Base-by-base conservation (phyloP, 2,329 filamentous ascomycete genomes). In the Intubia oerlemansii region DNA sequence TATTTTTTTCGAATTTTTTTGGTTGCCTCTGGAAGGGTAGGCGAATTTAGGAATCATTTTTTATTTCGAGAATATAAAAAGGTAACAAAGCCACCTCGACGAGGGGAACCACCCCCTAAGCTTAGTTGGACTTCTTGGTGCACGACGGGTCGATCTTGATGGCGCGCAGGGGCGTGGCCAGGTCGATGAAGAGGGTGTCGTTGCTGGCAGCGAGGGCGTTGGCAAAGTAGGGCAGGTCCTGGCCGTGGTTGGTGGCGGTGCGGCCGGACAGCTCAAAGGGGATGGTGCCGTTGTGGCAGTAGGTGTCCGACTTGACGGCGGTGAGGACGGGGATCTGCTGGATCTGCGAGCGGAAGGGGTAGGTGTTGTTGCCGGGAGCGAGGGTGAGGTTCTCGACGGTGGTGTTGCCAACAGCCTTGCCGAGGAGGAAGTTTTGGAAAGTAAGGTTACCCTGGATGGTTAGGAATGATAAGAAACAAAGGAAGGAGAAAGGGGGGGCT, bases 341-440 rank as follows among this genome's bases (percentile, higher is more conserved):
- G 39, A 71, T 56, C 34, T 44, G 56, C 37, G 64, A 61, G 32
- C 56, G 57, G 45, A 75, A 58, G 25, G 52, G 42, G 39, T 62
- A 57, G 11, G 46, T 48, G 49, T 75, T 74, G 40, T 51, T 44
- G 32, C 72, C 73, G 3, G 70, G 71, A 19, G 39, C 43, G 26
- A 78, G 57, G 12, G 57, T 36, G 25, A 78, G 50, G 48, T 74
- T 54, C 37, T 64, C 50, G 35, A 78, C 57, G 35, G 55, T 60
- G 7, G 65, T 49, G 23, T 49, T 58, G 29, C 72, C 73, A 35
- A 76, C 54, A 2, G 50, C 36, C 25, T 47, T 38, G 25, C 52
- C 57, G 25, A 59, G 53, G 29, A 71, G 54, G 39, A 53, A 63
- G 42, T 66, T 67, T 46, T 56, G 49, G 47, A 75, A 72, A 17